These are phyloP conservation scores for Tuber indicum DNA, from an alignment of 495 filamentous ascomycete genomes.

Conservation along the genomic window DNA sequence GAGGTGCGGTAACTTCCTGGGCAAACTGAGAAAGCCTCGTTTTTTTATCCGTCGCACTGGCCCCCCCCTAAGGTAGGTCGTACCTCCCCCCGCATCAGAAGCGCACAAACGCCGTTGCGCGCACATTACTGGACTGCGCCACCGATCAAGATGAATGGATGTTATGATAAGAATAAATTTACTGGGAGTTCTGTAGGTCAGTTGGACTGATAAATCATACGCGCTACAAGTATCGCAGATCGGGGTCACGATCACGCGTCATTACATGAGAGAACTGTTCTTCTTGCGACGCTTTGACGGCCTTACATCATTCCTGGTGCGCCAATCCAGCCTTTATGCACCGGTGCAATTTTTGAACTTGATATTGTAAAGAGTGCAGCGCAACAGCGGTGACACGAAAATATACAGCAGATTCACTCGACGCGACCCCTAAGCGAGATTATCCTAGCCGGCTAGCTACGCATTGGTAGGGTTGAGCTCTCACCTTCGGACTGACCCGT, in stretches of 20 bases:
- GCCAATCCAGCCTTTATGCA: background rate
- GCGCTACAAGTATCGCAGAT: background rate
- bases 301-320: background rate
- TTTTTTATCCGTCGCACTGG: background rate
- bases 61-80: background rate
- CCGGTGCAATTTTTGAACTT: background rate
- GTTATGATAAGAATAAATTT: too few relatives aligned
- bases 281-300: background rate
- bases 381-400: background rate
- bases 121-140: background rate
- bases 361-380: background rate
- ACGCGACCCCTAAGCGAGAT: background rate
- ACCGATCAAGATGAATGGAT: background rate
- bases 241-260: background rate
- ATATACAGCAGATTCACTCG: background rate
- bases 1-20: background rate
- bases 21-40: background rate
- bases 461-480: background rate
- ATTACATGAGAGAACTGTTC: background rate
- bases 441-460: background rate
- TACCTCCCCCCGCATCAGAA: background rate
- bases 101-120: background rate
- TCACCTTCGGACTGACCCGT: background rate
- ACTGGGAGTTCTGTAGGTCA: background rate
- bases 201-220: background rate